Evolutionary conservation across 1,139 yeast genomes (phyloP), one percentile per base, ranked within the genome.

Genomic region (Groenewaldozyma sp.): DNA sequence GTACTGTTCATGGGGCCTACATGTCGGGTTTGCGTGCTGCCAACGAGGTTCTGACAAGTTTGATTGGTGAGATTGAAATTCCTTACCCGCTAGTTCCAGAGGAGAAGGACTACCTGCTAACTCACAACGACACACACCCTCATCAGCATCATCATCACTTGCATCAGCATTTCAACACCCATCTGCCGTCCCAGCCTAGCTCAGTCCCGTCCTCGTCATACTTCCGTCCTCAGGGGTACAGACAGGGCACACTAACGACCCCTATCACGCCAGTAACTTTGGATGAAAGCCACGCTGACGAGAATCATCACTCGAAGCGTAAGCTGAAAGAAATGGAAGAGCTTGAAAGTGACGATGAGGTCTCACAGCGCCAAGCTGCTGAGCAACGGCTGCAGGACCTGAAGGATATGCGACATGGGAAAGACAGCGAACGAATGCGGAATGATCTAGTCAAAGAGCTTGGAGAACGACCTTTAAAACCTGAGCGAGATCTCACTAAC

Each of bases 1-100:
- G 69, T 1, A 64, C 71, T 0, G 66, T 66, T 3, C 71, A 67
- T 41, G 71, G 71, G 1, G 71, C 71, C 0, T 66, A 64, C 42
- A 45, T 66, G 0, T 64, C 69, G 4, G 71, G 71, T 2, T 48
- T 67, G 22, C 50, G 70, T 13, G 69, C 65, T 1, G 70, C 71
- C 0, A 59, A 56, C 20, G 70, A 66, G 35, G 64, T 64, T 2
- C 45, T 66, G 24, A 61, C 63, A 27, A 59, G 65, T 38, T 39
- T 67, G 19, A 56, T 65, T 31, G 71, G 71, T 3, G 63, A 61
- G 17, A 57, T 66, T 17, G 58, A 59, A 18, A 58, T 65, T 2
- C 67, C 70, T 0, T 55, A 58, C 31, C 64, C 66, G 4, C 49
- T 65, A 21, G 55, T 64, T 26, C 63, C 61, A 9, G 50, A 40